Percentiles rank a stretch among this genome's conserved stretches.
These are phyloP conservation scores for Salvia rosmarinus DNA, from an alignment of 257 asterid genomes.

Conservation along the genomic window DNA sequence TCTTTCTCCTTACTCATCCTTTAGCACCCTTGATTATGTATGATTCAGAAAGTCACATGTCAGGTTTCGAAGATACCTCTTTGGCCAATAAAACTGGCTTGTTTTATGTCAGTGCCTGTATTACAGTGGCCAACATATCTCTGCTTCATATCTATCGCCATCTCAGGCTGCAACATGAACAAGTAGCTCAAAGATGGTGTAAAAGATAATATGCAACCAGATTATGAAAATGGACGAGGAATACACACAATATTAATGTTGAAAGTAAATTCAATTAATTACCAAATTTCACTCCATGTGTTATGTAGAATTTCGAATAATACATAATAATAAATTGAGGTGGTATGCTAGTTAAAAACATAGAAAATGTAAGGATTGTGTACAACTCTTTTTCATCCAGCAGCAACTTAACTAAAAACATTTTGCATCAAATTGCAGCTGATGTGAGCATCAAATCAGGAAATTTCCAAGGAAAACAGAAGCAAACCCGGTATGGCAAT, in stretches of 20 bases:
- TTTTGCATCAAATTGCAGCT: slow-evolving; percentile 2
- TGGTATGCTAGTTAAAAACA: not conserved
- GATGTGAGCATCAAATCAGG: slow-evolving; percentile 2
- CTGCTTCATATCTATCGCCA: slow-evolving; percentile 83
- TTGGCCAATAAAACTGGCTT: slow-evolving; percentile 94
- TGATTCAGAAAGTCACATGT: slow-evolving; percentile 19
- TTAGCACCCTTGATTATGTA: slow-evolving; percentile 18
- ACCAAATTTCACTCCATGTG: slow-evolving; percentile 2
- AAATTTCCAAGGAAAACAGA: slow-evolving; percentile 3
- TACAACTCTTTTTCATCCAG: not conserved
- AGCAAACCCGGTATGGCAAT: slow-evolving; percentile 65
- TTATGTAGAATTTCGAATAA: not conserved
- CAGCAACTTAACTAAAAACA: not conserved
- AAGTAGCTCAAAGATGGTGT: slow-evolving; percentile 12
- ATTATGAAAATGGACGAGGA: not conserved
- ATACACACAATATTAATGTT: not conserved
- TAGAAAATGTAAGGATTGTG: not conserved
- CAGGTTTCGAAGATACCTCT: slow-evolving; percentile 59
- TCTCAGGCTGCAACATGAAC: slow-evolving; percentile 73
- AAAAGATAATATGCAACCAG: slow-evolving; percentile 9
- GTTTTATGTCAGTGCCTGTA: slow-evolving; percentile 91
- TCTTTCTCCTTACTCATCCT: slow-evolving; percentile 13
- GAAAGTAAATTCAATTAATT: not conserved
- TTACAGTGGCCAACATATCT: slow-evolving; percentile 95
- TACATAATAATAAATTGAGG: not conserved